Evolutionary conservation across 2,329 filamentous ascomycete species (phyloP), one percentile per base, ranked within the genome.

Genomic region (Fusarium zealandicum): DNA sequence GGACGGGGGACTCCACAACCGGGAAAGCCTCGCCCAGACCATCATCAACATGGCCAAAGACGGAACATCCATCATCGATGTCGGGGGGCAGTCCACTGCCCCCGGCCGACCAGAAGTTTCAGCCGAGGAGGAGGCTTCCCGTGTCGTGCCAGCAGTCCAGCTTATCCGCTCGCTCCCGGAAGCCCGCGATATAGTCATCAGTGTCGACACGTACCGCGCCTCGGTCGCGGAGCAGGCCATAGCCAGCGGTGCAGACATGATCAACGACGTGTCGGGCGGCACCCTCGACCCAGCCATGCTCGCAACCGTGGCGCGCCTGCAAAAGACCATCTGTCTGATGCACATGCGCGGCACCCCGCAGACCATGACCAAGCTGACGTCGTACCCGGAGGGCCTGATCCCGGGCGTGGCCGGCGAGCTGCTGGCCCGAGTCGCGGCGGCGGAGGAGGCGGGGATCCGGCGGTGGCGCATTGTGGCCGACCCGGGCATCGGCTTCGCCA

Each of bases 401-500:
- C 70, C 79, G 0, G 85, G 83, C 9, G 80, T 96, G 3, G 84
- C 82, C 6, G 65, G 70, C 1, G 93, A 96, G 74, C 83, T 97
- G 5, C 76, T 82, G 3, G 80, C 76, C 8, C 88, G 93, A 13
- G 82, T 98, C 5, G 77, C 77, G 0, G 90, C 85, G 2, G 95
- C 95, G 17, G 82, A 96, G 72, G 81, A 78, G 12, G 92, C 92
- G 0, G 95, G 95, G 1, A 84, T 99, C 36, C 83, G 90, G 4
- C 87, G 93, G 41, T 99, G 95, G 95, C 90, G 93, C 61, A 96
- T 99, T 61, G 87, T 98, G 28, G 84, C 98, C 2, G 95, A 99
- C 71, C 95, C 95, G 0, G 95, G 95, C 0, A 84, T 99, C 27
- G 95, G 95, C 0, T 99, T 99, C 70, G 92, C 95, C 50, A 99